Conservation (phyloP, 306 rosid species). For the Cajanus cajan region DNA sequence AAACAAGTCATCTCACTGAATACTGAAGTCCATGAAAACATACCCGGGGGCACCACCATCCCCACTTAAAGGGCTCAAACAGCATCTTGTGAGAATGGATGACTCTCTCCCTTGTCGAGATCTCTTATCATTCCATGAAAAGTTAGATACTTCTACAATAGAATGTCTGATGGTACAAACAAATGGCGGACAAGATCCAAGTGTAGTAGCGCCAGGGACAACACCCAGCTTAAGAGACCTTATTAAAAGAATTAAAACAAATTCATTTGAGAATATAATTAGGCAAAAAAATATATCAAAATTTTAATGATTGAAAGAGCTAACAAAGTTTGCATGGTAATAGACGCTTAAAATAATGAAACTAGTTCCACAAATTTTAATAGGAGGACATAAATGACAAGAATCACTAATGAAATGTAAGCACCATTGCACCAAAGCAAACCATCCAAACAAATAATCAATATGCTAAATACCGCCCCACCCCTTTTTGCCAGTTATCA, state of each 20-base stretch:
- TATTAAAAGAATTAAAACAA: conserved; percentile 32
- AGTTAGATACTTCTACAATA: conserved; percentile 68
- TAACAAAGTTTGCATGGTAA: conserved; percentile 4
- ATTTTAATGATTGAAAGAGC: not conserved
- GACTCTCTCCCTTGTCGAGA: conserved; percentile 98
- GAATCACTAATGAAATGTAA: not conserved
- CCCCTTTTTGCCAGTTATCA: not conserved
- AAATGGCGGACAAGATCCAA: conserved; percentile 77
- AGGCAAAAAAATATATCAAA: not conserved
- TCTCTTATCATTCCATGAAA: conserved; percentile 94
- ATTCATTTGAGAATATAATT: conserved; percentile 14
- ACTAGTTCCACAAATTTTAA: not conserved
- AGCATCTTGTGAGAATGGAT: conserved; percentile 82
- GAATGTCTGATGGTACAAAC: conserved; percentile 63
- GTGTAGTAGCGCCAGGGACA: conserved; percentile 62
- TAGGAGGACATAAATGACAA: not conserved
- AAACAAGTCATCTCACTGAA: conserved; percentile 22
- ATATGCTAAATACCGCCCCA: not conserved
- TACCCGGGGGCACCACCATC: conserved; percentile 82
- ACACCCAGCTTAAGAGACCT: conserved; percentile 98
- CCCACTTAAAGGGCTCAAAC: conserved; percentile 85
- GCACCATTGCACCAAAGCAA: conserved; percentile 5
- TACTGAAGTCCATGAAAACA: conserved; percentile 29
- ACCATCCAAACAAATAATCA: conserved; percentile 17
- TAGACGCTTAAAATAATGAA: not conserved